phyloP scores from a whole-genome alignment of 331 rosid species.

The Rosa hybrid region DNA sequence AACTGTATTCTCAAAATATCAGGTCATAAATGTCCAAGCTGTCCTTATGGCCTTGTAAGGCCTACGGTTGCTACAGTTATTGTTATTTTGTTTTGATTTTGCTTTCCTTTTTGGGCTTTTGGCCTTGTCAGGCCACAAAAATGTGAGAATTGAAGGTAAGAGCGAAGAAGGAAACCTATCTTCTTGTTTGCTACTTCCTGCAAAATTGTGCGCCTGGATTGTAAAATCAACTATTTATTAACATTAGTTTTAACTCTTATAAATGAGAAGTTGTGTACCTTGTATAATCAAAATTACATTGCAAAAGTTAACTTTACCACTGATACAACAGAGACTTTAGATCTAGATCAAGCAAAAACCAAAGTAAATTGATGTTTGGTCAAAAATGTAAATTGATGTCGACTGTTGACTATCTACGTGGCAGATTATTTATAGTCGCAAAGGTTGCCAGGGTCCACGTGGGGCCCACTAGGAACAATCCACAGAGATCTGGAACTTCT shows the following conservation, averaged over 20 bases:
- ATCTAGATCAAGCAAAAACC: not conserved
- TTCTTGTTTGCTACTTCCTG: not conserved
- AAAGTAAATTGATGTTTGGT: not conserved
- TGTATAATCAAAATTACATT: too few species aligned
- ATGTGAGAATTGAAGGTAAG: not conserved
- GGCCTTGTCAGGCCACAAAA: not conserved
- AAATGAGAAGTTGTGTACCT: too few species aligned
- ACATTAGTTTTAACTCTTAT: too few species aligned
- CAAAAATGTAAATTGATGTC: not conserved
- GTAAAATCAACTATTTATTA: too few species aligned
- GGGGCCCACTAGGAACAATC: conserved; percentile 1
- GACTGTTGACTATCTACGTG: too few species aligned
- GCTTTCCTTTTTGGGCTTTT: not conserved
- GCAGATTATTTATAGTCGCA: too few species aligned
- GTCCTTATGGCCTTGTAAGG: not conserved
- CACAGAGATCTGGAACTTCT: not conserved
- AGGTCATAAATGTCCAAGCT: not conserved
- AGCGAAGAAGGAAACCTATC: too few species aligned
- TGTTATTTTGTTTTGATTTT: not conserved
- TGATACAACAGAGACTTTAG: too few species aligned
- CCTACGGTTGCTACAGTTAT: not conserved
- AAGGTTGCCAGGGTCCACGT: not conserved
- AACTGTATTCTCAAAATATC: not conserved
- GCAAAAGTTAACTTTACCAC: too few species aligned
- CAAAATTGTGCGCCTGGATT: not conserved